Base-by-base conservation (phyloP, 495 filamentous ascomycete genomes). In the Saxophila tyrrhenica region DNA sequence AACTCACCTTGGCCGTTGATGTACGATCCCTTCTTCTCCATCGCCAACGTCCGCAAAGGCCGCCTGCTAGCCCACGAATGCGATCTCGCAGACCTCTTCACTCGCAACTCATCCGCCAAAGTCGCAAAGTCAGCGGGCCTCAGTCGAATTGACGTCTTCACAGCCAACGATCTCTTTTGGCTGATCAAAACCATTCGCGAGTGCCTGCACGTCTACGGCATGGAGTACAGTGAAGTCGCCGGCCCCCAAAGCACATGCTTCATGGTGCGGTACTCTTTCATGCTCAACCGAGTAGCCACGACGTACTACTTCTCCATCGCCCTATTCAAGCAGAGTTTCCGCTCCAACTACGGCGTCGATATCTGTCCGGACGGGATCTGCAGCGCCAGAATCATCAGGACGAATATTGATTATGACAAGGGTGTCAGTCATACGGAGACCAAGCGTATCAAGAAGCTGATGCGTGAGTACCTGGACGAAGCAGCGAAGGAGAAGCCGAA, bases 221-320 rank as follows among this genome's bases (percentile, higher is more conserved):
- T 52, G 39, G n/a, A 25, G 19, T 52, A 7, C 25, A 29, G 21
- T 15, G 50, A 52, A 38, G 50, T 52, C 13, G 50, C 35, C 20
- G 44, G n/a, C 8, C 7, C 20, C 35, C 8, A 42, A 24, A 29
- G 50, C 24, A 25, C 39, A 15, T 42, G 38, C 9, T 52, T 52
- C 24, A 38, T 45, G 8, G 50, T 25, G 19, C 9, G 50, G 5
- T 44, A 52, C 41, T 52, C 50, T 2, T 52, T 52, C 39, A 42
- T 52, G 41, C 35, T 45, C 16, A 44, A 52, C 13, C 9, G 23
- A 2, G 13, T 52, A 3, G 50, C 35, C 16, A 43, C 20, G n/a
- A 52, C 50, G 5, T 19, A 45, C 41, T 52, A 52, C 50, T 52
- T 52, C 50, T 43, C 50, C 19, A 52, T 52, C 24, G 10, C 32